These are phyloP conservation scores for Pezicula radicicola DNA, from an alignment of 2,329 filamentous ascomycete genomes.

Conservation along the genomic window DNA sequence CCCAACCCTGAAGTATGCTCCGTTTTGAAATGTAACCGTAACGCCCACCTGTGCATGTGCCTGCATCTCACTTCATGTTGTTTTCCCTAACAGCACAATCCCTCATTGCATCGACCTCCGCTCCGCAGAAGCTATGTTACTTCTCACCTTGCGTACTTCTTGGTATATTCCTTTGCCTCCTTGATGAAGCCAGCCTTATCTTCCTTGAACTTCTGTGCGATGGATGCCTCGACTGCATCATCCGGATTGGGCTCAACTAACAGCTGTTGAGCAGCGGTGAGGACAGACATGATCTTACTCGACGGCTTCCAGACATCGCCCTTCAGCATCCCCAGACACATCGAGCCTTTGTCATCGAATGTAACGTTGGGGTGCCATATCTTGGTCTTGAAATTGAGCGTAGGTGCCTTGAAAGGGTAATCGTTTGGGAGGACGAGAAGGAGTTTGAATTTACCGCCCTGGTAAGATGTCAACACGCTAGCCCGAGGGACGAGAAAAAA, in stretches of 20 bases:
- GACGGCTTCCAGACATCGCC: conserved; percentile 72
- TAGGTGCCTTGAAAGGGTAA: conserved; percentile 73
- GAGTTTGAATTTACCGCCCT: conserved; percentile 65
- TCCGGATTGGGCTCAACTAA: conserved; percentile 67
- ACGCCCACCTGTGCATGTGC: too few species aligned
- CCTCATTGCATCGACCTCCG: too few species aligned
- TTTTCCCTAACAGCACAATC: too few species aligned
- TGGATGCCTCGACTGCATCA: conserved; percentile 66
- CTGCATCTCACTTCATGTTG: too few species aligned
- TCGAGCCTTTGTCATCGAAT: conserved; percentile 70
- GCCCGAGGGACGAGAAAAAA: background rate
- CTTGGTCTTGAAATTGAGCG: conserved; percentile 67
- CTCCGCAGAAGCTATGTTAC: background rate
- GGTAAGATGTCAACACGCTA: background rate
- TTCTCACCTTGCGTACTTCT: conserved; percentile 53
- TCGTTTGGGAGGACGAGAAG: conserved; percentile 64
- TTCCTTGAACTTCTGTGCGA: conserved; percentile 67
- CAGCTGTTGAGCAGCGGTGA: conserved; percentile 62
- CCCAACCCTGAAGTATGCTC: too few species aligned
- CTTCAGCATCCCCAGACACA: conserved; percentile 71
- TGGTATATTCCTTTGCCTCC: conserved; percentile 64
- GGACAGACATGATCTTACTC: conserved; percentile 62
- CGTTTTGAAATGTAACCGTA: too few species aligned
- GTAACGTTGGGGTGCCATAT: conserved; percentile 76
- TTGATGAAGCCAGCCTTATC: conserved; percentile 61